Percentiles rank a stretch among this genome's conserved stretches.
Evolutionary conservation across 2,329 filamentous ascomycete genomes (phyloP).

Genomic region (Thielaviopsis populi): DNA sequence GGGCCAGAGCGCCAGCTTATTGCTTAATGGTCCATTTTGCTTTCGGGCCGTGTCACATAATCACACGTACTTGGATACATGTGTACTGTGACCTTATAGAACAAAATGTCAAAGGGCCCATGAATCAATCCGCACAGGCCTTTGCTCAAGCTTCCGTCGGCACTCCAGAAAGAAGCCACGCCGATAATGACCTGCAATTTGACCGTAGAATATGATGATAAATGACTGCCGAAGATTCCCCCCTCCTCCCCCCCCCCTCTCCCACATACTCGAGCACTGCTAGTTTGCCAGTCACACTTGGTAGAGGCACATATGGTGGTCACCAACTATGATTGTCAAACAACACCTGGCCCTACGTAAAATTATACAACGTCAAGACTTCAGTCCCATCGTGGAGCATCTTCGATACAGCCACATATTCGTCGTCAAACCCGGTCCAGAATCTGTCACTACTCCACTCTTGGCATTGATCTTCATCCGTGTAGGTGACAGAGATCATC

Average conservation of each 20-base stretch:
- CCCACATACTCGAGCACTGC: too few relatives aligned
- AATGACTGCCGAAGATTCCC: too few relatives aligned
- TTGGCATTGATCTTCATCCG: neutral
- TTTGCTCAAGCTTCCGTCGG: too few relatives aligned
- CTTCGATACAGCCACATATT: neutral
- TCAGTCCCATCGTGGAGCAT: neutral
- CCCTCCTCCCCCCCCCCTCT: too few relatives aligned
- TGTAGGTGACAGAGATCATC: neutral
- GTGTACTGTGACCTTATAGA: too few relatives aligned
- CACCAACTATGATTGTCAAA: neutral
- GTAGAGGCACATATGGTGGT: neutral
- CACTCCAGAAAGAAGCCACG: too few relatives aligned
- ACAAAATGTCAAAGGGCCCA: too few relatives aligned
- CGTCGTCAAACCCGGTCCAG: neutral
- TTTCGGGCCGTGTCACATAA: neutral
- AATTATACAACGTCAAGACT: neutral
- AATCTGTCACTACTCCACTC: neutral
- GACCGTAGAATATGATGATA: too few relatives aligned
- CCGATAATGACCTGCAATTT: too few relatives aligned
- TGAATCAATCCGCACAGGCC: too few relatives aligned
- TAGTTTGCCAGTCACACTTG: too few relatives aligned
- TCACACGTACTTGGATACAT: too few relatives aligned
- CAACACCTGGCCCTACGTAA: neutral
- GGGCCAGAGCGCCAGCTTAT: neutral
- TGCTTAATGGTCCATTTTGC: neutral